These are phyloP conservation scores for Blastocystis sp. DNA, from an alignment of 352 stramenopile species.

Conservation along the genomic window DNA sequence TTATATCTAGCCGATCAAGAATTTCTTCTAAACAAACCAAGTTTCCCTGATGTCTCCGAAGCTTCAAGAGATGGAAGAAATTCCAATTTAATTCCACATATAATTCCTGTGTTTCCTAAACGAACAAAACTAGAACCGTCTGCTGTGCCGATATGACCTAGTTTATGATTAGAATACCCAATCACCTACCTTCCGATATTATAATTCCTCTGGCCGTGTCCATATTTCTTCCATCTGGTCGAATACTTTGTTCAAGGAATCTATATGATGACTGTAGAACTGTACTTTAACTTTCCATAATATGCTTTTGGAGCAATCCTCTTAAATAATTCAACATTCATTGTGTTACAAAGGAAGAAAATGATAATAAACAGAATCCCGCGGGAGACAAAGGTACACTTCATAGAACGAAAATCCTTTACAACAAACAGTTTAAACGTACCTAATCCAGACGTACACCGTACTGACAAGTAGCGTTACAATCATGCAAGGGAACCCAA, in stretches of 20 bases:
- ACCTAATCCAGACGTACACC: neutral
- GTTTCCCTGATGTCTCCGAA: conserved; percentile 3
- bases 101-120: conserved; percentile 42
- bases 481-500: neutral
- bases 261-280: neutral
- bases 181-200: conserved; percentile 9
- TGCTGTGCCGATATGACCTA: conserved; percentile 58
- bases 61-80: neutral
- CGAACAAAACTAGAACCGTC: conserved; percentile 66
- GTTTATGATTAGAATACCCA: neutral
- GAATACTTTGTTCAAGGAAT: conserved; percentile 55
- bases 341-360: neutral
- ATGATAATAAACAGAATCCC: neutral
- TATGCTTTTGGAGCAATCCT: conserved; percentile 49
- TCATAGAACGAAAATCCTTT: neutral
- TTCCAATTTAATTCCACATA: conserved; percentile 62
- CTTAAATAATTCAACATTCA: conserved; percentile 60
- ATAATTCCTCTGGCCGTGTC: conserved; percentile 7
- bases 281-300: conserved; percentile 16
- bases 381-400: neutral
- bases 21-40: neutral
- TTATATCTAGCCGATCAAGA: conserved; percentile 7
- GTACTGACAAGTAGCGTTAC: conserved; percentile 14
- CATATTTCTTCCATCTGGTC: conserved; percentile 55
- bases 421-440: neutral